A percentile compares a stretch with the other conserved stretches of the same genome.
Conservation (phyloP, 768 basidiomycete genomes). For the Glaciozyma antarctica region DNA sequence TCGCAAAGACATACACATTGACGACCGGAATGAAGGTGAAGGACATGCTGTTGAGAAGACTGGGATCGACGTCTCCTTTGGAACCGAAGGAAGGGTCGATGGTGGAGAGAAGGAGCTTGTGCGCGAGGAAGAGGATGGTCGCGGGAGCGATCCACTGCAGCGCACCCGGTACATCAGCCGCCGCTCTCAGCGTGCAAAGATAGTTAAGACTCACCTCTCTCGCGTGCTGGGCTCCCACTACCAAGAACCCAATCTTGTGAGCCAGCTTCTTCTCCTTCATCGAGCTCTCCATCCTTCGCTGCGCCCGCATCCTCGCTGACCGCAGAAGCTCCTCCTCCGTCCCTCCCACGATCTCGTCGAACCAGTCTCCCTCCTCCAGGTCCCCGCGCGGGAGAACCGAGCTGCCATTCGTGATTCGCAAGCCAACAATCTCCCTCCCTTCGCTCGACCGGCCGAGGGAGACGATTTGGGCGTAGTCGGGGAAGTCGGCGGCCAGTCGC, state of each 20-base stretch:
- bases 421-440: conserved; percentile 52
- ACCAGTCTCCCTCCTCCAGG: conserved; percentile 22
- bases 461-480: conserved; percentile 46
- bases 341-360: background rate
- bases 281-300: conserved; percentile 1
- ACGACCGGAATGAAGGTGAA: conserved; percentile 58
- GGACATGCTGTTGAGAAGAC: conserved; percentile 41
- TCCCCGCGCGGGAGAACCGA: conserved; percentile 34
- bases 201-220: conserved; percentile 40
- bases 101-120: conserved; percentile 48
- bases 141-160: conserved; percentile 70
- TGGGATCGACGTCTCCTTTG: conserved; percentile 45
- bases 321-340: conserved; percentile 27
- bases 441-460: conserved; percentile 52
- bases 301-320: conserved; percentile 13
- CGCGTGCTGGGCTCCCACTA: conserved; percentile 65
- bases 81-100: conserved; percentile 29
- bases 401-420: conserved; percentile 43
- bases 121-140: conserved; percentile 61
- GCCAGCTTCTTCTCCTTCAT: conserved; percentile 23
- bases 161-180: background rate
- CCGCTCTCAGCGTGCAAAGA: conserved; percentile 33
- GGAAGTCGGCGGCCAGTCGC: conserved; percentile 46
- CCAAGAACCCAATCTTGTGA: conserved; percentile 52
- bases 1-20: conserved; percentile 3